Evolutionary conservation across 148 eudicot species (phyloP), one percentile per base, ranked within the genome.

Genomic region (Arbutus unedo): DNA sequence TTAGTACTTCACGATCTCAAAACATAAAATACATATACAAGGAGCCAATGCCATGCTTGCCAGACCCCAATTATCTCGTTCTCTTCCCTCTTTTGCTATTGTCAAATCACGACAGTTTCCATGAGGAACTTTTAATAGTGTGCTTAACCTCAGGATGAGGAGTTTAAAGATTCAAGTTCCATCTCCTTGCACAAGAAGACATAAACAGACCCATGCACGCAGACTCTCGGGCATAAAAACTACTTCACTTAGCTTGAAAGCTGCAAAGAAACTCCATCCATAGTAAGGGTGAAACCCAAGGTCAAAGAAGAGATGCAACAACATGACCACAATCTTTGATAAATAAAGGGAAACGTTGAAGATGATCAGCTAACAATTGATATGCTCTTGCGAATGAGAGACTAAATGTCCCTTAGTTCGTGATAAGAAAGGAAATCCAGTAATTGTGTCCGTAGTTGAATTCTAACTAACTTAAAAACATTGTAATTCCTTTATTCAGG

Each of bases 281-380:
- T 38, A 2, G 38, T 7, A 38, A 76, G n/a, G 66, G 23, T 6
- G 10, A 41, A 53, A 77, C 38, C 25, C 44, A 77, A 77, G 19
- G 66, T 15, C 49, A 55, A 76, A 51, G 53, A 75, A 49, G 25
- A 50, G 23, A 53, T 55, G 23, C 64, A 54, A 77, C 79, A 77
- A 77, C 15, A 4, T 8, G 15, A 77, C 48, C 48, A 77, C 11
- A 43, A 43, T 31, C 6, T 14, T 48, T 19, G 9, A 41, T 23
- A 77, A 55, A 43, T 4, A 23, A 78, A 78, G 3, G 15, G 3
- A 77, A 77, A 6, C 62, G 64, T 77, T 16, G 48, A 54, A 18
- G 64, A 77, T 15, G 43, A 54, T 18, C 48, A 31, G 11, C 47
- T 18, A 31, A 38, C 64, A 77, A 54, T 76, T 55, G 6, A 25